Evolutionary conservation across 2,329 filamentous ascomycete genomes (phyloP), one percentile per base, ranked within the genome.

Genomic region (Colletotrichum navitas): DNA sequence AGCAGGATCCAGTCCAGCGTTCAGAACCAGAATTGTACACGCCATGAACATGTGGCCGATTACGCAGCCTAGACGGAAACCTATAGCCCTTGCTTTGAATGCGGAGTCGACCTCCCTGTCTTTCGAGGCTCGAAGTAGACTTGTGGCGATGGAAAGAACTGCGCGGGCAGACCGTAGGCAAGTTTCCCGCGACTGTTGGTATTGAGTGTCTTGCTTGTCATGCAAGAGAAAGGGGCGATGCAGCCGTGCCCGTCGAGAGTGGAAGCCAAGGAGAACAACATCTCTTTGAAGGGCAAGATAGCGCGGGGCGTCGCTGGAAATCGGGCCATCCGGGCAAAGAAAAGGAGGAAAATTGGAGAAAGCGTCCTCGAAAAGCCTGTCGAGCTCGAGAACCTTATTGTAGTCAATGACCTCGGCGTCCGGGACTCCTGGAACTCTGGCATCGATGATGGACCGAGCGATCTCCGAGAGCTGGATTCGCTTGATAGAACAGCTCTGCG

Each of bases 391-490:
- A 18, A 83, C 76, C 18, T 76, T 76, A 2, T 77, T 73, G 49
- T 81, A 80, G 34, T 79, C 74, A 4, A 77, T 74, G 29, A 78
- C 76, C 14, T 83, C 81, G n/a, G 74, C 71, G 16, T 71, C 76
- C 10, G 77, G 74, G 0, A 74, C 70, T 12, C 73, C 72, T 21
- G 78, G 72, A 8, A 77, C 77, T 18, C 76, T 76, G 18, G 76
- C 75, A 54, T 84, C 83, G 14, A 79, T 75, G 14, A 82, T 78
- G 5, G 75, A 73, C 11, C 81, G 82, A 64, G 77, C 78, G 26
- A 83, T 73, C 49, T 84, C 82, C 10, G 80, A 78, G 0, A 85
- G 76, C 5, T 78, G 79, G 62, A 81, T 76, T 21, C 82, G 80
- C 52, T 82, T 79, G 14, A 84, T 74, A 36, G 82, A 79, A 61